Conservation (phyloP, 306 rosid species). For the Glycine soja region DNA sequence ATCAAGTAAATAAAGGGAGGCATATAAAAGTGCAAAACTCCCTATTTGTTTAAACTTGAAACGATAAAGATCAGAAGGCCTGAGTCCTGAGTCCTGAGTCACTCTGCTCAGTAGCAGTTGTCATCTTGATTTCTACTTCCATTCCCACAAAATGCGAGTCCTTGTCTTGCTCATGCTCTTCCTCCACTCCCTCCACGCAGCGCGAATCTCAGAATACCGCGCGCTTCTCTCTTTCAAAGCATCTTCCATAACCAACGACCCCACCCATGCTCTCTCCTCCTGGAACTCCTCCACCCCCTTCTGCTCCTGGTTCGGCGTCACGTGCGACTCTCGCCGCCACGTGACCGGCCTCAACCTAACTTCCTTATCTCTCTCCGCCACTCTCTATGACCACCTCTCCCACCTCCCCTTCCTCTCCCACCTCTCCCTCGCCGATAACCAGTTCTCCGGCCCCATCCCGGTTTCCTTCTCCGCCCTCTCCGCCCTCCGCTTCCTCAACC, state of each 20-base stretch:
- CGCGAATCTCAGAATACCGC: constrained; percentile 55
- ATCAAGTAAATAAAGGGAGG: too few species aligned
- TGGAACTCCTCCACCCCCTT: constrained; percentile 65
- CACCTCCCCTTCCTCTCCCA: constrained; percentile 64
- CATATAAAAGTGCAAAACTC: background rate
- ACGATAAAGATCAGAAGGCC: background rate
- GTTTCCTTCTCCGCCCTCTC: constrained; percentile 61
- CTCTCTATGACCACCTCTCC: constrained; percentile 61
- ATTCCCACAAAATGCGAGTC: constrained; percentile 55
- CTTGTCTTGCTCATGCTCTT: background rate
- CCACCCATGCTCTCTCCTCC: constrained; percentile 58
- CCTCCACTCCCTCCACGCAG: constrained; percentile 32
- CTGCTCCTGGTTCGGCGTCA: constrained; percentile 74
- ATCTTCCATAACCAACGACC: constrained; percentile 61
- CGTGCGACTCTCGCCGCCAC: constrained; percentile 70
- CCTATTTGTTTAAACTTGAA: background rate
- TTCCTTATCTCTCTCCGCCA: constrained; percentile 61
- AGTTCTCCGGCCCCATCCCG: constrained; percentile 80
- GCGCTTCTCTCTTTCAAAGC: constrained; percentile 69
- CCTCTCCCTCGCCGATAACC: constrained; percentile 64
- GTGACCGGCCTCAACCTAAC: constrained; percentile 71
- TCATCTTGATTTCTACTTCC: background rate
- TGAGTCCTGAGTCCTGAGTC: background rate
- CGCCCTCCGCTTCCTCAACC: constrained; percentile 66
- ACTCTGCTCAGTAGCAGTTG: background rate